Conservation (phyloP, 306 rosid species). For the Vigna reflexopilosa region DNA sequence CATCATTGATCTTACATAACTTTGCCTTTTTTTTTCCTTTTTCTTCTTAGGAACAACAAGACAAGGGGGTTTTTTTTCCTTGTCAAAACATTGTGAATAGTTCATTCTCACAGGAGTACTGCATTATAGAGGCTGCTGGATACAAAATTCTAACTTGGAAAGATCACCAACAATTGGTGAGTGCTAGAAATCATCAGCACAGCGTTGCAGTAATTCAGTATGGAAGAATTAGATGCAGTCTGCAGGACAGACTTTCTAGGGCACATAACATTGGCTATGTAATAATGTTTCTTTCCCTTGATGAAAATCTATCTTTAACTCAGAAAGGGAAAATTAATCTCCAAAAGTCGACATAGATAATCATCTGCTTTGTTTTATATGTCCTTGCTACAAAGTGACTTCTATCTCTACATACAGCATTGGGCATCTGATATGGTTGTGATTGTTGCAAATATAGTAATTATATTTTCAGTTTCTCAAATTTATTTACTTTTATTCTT, state of each 20-base stretch:
- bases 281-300: conserved; percentile 23
- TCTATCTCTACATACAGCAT: background rate
- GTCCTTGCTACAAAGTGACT: background rate
- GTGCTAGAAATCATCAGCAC: conserved; percentile 27
- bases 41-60: conserved; percentile 39
- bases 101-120: conserved; percentile 51
- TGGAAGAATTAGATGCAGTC: conserved; percentile 16
- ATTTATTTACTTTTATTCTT: background rate
- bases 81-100: conserved; percentile 54
- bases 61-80: conserved; percentile 55
- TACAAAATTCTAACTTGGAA: conserved; percentile 50
- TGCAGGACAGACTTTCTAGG: conserved; percentile 33
- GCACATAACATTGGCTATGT: conserved; percentile 41
- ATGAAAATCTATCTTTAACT: background rate
- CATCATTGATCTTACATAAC: conserved; percentile 42
- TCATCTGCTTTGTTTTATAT: background rate
- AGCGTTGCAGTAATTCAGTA: conserved; percentile 35
- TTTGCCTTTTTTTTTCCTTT: conserved; percentile 13
- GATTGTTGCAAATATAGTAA: background rate
- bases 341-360: background rate
- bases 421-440: background rate
- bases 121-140: conserved; percentile 36
- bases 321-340: background rate
- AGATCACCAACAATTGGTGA: conserved; percentile 42
- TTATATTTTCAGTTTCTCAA: background rate